These are phyloP conservation scores for Astragalus membranaceus DNA, from an alignment of 306 rosid genomes.

Conservation along the genomic window DNA sequence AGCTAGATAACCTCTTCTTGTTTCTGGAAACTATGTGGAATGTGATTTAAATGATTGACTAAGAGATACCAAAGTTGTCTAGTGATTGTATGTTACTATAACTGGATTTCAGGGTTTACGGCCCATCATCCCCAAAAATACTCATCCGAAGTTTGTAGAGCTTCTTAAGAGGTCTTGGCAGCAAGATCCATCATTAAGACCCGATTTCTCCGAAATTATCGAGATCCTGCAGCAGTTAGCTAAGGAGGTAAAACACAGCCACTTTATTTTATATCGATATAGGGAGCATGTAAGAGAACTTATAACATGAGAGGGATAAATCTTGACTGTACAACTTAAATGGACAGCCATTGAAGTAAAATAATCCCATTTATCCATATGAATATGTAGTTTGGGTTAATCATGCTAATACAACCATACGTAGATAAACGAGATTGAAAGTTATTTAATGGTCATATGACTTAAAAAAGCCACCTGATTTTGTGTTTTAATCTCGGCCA, in stretches of 20 bases:
- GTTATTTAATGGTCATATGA: too few relatives aligned
- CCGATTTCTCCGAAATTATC: conserved; percentile 78
- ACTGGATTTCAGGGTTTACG: conserved; percentile 61
- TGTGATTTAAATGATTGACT: background rate
- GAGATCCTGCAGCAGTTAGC: conserved; percentile 57
- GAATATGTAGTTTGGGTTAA: background rate
- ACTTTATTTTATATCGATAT: background rate
- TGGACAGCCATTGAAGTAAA: background rate
- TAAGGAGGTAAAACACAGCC: conserved; percentile 52
- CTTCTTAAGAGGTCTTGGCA: conserved; percentile 90
- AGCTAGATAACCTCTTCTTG: background rate
- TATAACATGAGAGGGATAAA: background rate
- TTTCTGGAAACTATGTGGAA: background rate
- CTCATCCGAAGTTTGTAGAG: conserved; percentile 73
- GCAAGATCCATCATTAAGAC: conserved; percentile 73
- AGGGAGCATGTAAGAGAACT: background rate
- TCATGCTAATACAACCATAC: background rate
- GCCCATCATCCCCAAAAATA: conserved; percentile 76
- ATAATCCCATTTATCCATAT: background rate
- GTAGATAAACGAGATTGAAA: background rate
- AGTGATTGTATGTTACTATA: background rate
- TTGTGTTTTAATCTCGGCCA: too few relatives aligned
- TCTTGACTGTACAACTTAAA: background rate
- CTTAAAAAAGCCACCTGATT: too few relatives aligned
- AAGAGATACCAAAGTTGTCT: background rate